Evolutionary conservation across 805 yeast species (phyloP), one percentile per base, ranked within the genome.

Genomic region (Saccharomycopsis javanensis): DNA sequence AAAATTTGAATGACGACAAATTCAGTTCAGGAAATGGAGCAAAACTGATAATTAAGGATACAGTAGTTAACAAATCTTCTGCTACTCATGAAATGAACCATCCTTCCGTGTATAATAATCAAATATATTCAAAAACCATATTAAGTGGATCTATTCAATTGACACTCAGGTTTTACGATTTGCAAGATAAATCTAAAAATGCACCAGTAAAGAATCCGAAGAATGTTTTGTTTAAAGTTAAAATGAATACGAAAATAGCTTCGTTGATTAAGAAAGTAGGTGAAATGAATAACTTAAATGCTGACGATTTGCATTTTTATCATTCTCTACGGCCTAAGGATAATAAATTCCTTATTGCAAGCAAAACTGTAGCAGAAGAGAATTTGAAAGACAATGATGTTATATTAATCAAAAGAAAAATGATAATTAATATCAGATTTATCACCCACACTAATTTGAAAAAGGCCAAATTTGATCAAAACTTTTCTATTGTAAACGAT

Each of bases 231-330:
- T 60, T 60, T 52, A 57, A 55, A 45, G 61, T 57, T 15, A 28
- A 30, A 38, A 45, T 31, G 28, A 54, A 50, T 6, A 50, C 57
- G 11, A 57, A 53, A 37, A 54, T 60, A 50, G 60, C 58, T 11
- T 53, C 58, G 5, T 38, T 60, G 31, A 38, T 53, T 16, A 57
- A 53, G 18, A 53, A 54, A 18, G 58, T 60, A 51, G 59, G 57
- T 4, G 38, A 48, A 7, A 18, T 51, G 15, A 51, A 38, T 16
- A 55, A 55, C 5, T 18, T 18, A n/a, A 37, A 55, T 34, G 35
- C 56, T 4, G 38, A 51, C 33, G 62, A 60, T 28, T 52, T 60
- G 23, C 55, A 60, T 11, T 56, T 57, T 35, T 60, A 56, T 48
- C 53, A 55, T 30, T 27, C 45, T 13, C n/a, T 23, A 13, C 45